Conservation (phyloP, 179 eudicot species). For the Heliamphora ciliata region DNA sequence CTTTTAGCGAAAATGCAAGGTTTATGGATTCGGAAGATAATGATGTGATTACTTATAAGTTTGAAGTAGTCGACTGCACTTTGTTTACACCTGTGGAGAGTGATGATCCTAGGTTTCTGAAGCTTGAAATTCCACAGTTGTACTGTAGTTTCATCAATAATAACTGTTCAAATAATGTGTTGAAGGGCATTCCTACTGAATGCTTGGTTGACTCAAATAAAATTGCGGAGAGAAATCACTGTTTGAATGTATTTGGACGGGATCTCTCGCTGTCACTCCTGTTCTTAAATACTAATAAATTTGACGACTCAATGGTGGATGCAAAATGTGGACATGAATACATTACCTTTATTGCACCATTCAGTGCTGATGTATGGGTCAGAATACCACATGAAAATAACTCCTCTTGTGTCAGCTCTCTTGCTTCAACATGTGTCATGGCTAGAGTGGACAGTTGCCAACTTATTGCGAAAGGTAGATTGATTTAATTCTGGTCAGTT, state of each 20-base stretch:
- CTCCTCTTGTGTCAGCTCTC: constrained; percentile 23
- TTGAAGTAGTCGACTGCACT: constrained; percentile 64
- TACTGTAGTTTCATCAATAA: constrained; percentile 45
- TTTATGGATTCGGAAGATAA: constrained; percentile 20
- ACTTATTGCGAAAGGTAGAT: constrained; percentile 58
- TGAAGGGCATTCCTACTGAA: constrained; percentile 41
- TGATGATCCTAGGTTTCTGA: constrained; percentile 39
- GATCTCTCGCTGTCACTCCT: constrained; percentile 50
- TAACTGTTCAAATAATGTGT: constrained; percentile 31
- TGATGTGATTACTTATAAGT: constrained; percentile 34
- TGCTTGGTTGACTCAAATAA: constrained; percentile 40
- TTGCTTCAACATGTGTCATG: constrained; percentile 45
- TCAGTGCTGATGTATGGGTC: constrained; percentile 71
- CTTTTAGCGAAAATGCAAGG: constrained; percentile 17
- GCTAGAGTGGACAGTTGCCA: constrained; percentile 45
- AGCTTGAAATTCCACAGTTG: constrained; percentile 54
- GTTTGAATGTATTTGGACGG: constrained; percentile 63
- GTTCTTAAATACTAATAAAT: constrained; percentile 26
- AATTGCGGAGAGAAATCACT: constrained; percentile 37
- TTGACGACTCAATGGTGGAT: constrained; percentile 24
- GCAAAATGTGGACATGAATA: constrained; percentile 21
- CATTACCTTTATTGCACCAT: constrained; percentile 40
- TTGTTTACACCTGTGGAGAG: constrained; percentile 50
- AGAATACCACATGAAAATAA: constrained; percentile 47
- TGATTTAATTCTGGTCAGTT: background rate